Evolutionary conservation across 2,329 filamentous ascomycete genomes (phyloP).

Genomic region (Aspergillus persii): DNA sequence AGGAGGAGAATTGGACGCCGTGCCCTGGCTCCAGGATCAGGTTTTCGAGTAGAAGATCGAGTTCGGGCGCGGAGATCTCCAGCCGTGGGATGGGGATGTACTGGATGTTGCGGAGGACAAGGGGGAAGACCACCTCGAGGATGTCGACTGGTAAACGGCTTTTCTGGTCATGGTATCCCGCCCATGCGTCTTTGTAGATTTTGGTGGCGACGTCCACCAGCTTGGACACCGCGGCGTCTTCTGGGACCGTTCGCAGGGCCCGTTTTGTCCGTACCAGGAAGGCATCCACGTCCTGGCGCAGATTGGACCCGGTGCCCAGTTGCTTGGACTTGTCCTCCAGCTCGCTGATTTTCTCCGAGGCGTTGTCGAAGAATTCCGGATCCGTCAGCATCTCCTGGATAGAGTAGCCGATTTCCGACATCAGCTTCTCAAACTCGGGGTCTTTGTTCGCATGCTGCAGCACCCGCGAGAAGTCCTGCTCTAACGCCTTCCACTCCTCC

Average conservation of each 20-base stretch:
- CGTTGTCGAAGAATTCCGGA: slow-evolving; percentile 78
- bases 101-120: slow-evolving; percentile 74
- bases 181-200: slow-evolving; percentile 69
- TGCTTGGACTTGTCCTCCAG: slow-evolving; percentile 56
- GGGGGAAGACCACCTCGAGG: slow-evolving; percentile 76
- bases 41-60: slow-evolving; percentile 87
- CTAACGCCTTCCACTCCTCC: slow-evolving; percentile 72
- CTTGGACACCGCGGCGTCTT: slow-evolving; percentile 70
- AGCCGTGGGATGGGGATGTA: slow-evolving; percentile 86
- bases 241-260: slow-evolving; percentile 66
- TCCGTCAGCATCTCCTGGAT: slow-evolving; percentile 81
- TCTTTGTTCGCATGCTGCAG: slow-evolving; percentile 73
- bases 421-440: slow-evolving; percentile 75
- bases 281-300: slow-evolving; percentile 70
- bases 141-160: slow-evolving; percentile 71
- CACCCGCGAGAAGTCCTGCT: slow-evolving; percentile 66
- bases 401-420: slow-evolving; percentile 69
- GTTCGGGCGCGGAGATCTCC: slow-evolving; percentile 78
- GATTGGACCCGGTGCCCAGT: slow-evolving; percentile 62
- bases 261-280: slow-evolving; percentile 67
- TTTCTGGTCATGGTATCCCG: slow-evolving; percentile 63
- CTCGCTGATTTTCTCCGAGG: slow-evolving; percentile 63
- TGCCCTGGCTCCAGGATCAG: slow-evolving; percentile 83
- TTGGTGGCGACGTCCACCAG: slow-evolving; percentile 65
- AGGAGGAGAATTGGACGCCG: slow-evolving; percentile 81